Base-by-base conservation (phyloP, 345 rosid species). In the Crucihimalaya himalaica region DNA sequence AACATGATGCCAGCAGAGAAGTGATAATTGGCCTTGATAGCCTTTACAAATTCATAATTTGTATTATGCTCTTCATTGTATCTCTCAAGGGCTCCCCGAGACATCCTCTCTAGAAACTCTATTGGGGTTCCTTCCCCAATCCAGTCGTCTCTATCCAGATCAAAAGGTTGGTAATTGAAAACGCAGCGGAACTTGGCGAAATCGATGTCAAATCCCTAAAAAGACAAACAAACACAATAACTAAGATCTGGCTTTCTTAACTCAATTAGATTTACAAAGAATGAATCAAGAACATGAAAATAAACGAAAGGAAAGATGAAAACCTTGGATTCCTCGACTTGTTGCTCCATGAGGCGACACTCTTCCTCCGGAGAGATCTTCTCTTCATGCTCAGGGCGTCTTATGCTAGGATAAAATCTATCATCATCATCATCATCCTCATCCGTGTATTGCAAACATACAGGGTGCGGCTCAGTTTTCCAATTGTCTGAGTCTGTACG, bases 401-500 rank as follows among this genome's bases (percentile, higher is more conserved):
- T 65, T 65, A 47, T 65, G 10, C 3, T 8, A 1, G 57, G 70
- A 47, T 29, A 27, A 20, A 43, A 0, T 3, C 0, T 2, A 28
- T 15, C 40, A 6, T 45, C 50, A 46, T 3, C 50, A 2, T 8
- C 10, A 11, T 27, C 45, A 13, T 0, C 7, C 4, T 46, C 42
- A 28, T 45, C 39, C 10, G 16, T n/a, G 40, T 9, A 63, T 10
- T 2, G 10, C 39, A 63, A 1, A 13, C 7, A 45, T 5, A 45
- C 68, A n/a, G 37, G 40, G 11, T 18, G 4, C 21, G 6, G 5
- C 54, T 1, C 20, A 27, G 54, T 63, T 46, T 21, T 46, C 68
- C 53, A 63, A 45, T 45, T n/a, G n/a, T n/a, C 55, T 63, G 23
- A 28, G 54, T n/a, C n/a, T n/a, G n/a, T n/a, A 45, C 16, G 31